phyloP scores from a whole-genome alignment of 805 yeast species.

The Jamesozyma jinghongensis region DNA sequence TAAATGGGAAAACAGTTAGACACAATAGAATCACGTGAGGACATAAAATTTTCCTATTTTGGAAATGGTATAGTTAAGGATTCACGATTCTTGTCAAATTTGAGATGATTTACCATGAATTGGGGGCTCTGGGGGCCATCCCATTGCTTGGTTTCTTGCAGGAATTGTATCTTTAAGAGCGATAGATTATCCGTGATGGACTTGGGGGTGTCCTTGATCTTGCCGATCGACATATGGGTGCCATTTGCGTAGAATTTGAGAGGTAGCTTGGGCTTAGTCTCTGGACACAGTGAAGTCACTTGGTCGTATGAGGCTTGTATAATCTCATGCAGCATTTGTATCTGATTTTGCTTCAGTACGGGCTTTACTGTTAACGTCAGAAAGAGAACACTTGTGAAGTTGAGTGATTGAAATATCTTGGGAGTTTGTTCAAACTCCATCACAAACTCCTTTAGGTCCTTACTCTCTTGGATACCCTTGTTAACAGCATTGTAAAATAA shows the following conservation, averaged over 20 bases:
- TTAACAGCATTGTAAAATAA: neutral
- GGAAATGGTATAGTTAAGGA: conserved; percentile 1
- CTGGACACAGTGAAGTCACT: neutral
- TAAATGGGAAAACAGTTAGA: neutral
- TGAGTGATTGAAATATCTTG: neutral
- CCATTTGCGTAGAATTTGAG: neutral
- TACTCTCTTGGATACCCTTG: too few relatives aligned
- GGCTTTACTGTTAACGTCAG: neutral
- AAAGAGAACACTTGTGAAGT: neutral
- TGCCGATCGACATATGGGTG: neutral
- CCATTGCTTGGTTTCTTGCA: neutral
- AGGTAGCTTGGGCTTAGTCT: neutral
- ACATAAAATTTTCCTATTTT: neutral
- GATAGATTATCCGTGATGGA: neutral
- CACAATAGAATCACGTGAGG: neutral
- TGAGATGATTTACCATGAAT: neutral
- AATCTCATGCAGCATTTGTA: neutral
- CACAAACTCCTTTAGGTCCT: conserved; percentile 1
- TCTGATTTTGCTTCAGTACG: neutral
- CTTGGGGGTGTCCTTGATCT: neutral
- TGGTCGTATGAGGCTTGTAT: neutral
- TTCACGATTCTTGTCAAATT: conserved; percentile 3
- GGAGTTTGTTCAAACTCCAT: conserved; percentile 2
- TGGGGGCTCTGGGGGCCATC: neutral
- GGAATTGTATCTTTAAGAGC: neutral